A percentile compares a stretch with the other conserved stretches of the same genome.
Conservation (phyloP, 768 basidiomycete genomes). For the Tremella fuciformis region DNA sequence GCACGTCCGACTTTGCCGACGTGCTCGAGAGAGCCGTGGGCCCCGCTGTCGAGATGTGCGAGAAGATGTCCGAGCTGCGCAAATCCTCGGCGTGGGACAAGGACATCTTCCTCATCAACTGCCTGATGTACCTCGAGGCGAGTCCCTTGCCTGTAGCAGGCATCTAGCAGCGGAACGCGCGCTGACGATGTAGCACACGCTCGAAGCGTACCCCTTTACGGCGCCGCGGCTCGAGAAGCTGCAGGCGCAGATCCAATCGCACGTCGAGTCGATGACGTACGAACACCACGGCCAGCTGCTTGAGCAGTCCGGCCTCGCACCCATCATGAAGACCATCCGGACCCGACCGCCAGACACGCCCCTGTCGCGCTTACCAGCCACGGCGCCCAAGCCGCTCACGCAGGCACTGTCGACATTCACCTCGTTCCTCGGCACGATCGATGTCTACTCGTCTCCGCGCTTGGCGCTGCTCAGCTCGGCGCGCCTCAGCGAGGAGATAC, state of each 20-base stretch:
- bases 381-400: constrained; percentile 65
- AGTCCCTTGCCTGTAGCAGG: constrained; percentile 28
- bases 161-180: neutral
- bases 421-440: constrained; percentile 75
- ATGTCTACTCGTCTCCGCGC: constrained; percentile 71
- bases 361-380: constrained; percentile 69
- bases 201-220: constrained; percentile 48
- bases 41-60: constrained; percentile 75
- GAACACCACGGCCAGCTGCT: constrained; percentile 62
- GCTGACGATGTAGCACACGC: constrained; percentile 35
- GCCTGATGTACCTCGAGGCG: constrained; percentile 76
- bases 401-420: constrained; percentile 66
- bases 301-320: constrained; percentile 54
- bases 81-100: constrained; percentile 72
- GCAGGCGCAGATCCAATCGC: constrained; percentile 61
- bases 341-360: constrained; percentile 58
- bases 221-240: constrained; percentile 58
- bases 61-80: constrained; percentile 60
- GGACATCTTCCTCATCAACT: constrained; percentile 80
- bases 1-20: constrained; percentile 60
- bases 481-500: constrained; percentile 65
- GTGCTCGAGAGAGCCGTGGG: constrained; percentile 81
- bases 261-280: constrained; percentile 65
- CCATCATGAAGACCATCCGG: constrained; percentile 52
- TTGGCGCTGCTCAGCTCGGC: constrained; percentile 71